phyloP scores from a whole-genome alignment of 2,329 filamentous ascomycete genomes.

The Sporothrix pallida region DNA sequence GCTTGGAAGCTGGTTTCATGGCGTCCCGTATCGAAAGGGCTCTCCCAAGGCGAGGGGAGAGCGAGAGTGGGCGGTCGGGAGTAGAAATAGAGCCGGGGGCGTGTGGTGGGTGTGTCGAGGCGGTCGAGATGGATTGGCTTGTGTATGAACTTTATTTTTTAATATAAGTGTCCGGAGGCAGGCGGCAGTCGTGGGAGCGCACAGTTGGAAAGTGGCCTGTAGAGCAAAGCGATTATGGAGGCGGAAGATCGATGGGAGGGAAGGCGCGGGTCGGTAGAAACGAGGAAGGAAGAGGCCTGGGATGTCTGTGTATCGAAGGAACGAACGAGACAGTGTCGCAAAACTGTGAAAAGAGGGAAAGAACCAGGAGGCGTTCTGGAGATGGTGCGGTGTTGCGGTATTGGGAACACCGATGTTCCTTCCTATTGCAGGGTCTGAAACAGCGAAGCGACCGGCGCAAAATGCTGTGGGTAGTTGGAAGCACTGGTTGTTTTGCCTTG shows the following conservation, averaged over 20 bases:
- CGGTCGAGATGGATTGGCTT: neutral
- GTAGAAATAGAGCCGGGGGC: slow-evolving; percentile 13
- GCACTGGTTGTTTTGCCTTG: no score
- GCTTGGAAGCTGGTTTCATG: slow-evolving; percentile 60
- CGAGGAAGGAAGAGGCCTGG: neutral
- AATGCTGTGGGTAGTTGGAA: neutral
- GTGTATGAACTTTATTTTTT: neutral
- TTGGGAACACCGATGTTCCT: slow-evolving; percentile 22
- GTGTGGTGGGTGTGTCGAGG: neutral
- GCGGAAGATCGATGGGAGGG: neutral
- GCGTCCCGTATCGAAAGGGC: slow-evolving; percentile 33
- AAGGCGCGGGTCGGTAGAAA: slow-evolving; percentile 26
- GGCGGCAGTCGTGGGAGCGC: slow-evolving; percentile 14
- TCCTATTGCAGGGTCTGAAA: slow-evolving; percentile 37
- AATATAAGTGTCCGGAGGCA: slow-evolving; percentile 15
- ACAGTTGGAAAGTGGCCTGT: no score
- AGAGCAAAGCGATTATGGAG: neutral
- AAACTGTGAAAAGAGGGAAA: neutral
- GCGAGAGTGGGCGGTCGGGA: slow-evolving; percentile 6
- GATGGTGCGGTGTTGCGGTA: neutral
- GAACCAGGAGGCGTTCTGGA: neutral
- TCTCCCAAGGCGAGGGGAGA: slow-evolving; percentile 7
- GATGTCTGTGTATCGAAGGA: neutral
- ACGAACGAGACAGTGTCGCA: slow-evolving; percentile 22
- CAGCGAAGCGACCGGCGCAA: slow-evolving; percentile 26